Conservation (phyloP, 2,329 filamentous ascomycete genomes). For the Neopestalotiopsis clavispora region DNA sequence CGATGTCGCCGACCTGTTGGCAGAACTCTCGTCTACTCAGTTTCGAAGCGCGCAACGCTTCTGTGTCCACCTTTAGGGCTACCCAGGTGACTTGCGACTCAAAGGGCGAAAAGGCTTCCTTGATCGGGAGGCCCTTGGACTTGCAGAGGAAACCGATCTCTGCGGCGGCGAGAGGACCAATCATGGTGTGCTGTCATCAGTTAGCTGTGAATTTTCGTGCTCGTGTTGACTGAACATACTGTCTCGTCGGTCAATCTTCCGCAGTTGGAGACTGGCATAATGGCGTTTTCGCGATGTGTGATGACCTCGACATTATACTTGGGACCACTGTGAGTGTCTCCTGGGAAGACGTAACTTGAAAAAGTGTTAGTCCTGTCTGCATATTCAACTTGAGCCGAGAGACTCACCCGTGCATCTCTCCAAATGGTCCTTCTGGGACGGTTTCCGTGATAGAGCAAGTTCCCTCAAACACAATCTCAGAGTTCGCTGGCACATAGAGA, state of each 20-base stretch:
- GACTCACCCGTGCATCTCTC: slow-evolving; percentile 45
- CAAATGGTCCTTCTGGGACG: slow-evolving; percentile 53
- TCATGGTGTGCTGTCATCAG: slow-evolving; percentile 10
- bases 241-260: slow-evolving; percentile 49
- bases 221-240: not conserved
- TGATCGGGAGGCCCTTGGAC: slow-evolving; percentile 45
- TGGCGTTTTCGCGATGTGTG: slow-evolving; percentile 51
- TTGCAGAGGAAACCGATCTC: slow-evolving; percentile 44
- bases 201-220: no score
- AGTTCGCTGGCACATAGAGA: slow-evolving; percentile 51
- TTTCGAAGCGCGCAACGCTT: slow-evolving; percentile 60
- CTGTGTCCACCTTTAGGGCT: slow-evolving; percentile 60
- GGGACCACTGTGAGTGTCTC: slow-evolving; percentile 42
- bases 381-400: no score
- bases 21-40: slow-evolving; percentile 46
- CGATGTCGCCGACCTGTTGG: slow-evolving; percentile 45
- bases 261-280: slow-evolving; percentile 49
- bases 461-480: slow-evolving; percentile 57
- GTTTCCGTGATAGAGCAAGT: slow-evolving; percentile 48
- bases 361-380: not conserved
- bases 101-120: slow-evolving; percentile 48
- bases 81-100: slow-evolving; percentile 54
- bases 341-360: slow-evolving; percentile 41
- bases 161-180: slow-evolving; percentile 43
- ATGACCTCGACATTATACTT: slow-evolving; percentile 50